Evolutionary conservation across 192 early-diverging fungal species (phyloP).

Genomic region (Chytriomyces hyalinus): DNA sequence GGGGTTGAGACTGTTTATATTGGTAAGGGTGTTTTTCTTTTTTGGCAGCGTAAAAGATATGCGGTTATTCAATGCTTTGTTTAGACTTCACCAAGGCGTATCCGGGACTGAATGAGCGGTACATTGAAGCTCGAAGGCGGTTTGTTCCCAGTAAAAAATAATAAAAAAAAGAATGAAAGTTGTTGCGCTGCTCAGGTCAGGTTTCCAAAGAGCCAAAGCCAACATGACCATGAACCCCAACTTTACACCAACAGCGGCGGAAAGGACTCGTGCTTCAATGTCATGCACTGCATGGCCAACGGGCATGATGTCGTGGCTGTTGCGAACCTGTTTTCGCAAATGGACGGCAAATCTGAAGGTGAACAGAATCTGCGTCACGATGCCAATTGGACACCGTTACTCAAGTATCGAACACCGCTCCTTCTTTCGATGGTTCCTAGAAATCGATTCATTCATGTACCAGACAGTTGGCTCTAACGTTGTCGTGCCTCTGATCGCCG

Average conservation of each 20-base stretch:
- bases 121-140: not conserved
- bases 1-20: not conserved
- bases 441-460: conserved; percentile 95
- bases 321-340: conserved; percentile 85
- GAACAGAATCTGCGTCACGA: not conserved
- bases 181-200: conserved; percentile 43
- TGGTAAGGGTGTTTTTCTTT: too few species aligned
- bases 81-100: not conserved
- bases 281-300: conserved; percentile 92
- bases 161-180: conserved; percentile 39
- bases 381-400: not conserved
- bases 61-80: not conserved
- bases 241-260: conserved; percentile 73
- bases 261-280: conserved; percentile 95
- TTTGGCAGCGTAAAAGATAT: too few species aligned
- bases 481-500: conserved; percentile 79
- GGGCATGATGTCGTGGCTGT: conserved; percentile 92
- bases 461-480: conserved; percentile 93
- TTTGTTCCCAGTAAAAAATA: not conserved
- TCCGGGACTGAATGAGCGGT: not conserved
- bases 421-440: conserved; percentile 58
- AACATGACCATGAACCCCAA: not conserved
- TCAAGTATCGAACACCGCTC: not conserved
- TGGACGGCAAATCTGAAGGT: conserved; percentile 65
- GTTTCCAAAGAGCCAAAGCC: not conserved